Evolutionary conservation across 2,329 filamentous ascomycete species (phyloP), one percentile per base, ranked within the genome.

Genomic region (Stemphylium lycopersici): DNA sequence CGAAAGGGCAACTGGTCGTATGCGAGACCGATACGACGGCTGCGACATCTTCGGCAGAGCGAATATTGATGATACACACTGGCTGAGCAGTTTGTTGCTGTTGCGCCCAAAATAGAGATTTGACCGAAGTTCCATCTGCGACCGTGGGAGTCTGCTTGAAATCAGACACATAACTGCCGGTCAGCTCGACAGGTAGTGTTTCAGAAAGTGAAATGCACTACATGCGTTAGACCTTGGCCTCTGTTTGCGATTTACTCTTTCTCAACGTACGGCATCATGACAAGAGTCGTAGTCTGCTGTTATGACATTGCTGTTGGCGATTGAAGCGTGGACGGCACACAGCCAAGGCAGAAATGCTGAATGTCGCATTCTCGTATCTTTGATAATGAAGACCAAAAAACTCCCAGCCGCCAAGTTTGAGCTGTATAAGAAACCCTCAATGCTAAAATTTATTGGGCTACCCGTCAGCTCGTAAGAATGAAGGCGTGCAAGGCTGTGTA

Each of bases 1-100:
- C 65, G 20, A 68, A 55, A 74, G 58, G 60, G 15, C 49, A 52
- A 11, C 8, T 16, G 7, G 26, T 46, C 24, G 24, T 18, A 5
- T 16, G 40, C 2, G 42, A 40, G n/a, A 46, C n/a, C 1, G 24
- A 38, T 24, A 52, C 24, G 0, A 32, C 42, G 7, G 41, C 26
- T 24, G 40, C 42, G 15, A 52, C 5, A 15, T 52, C 41, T 15
- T 48, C 22, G 11, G 24, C 15, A 13, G 22, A 39, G n/a, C 6
- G 15, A 24, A 31, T 13, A 39, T 38, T 24, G 16, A 48, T 15
- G 8, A 48, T 22, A 38, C 45, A 48, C 12, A 12, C 36, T 31
- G 45, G 45, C 5, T 32, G 24, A n/a, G 26, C 15, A 6, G 34
- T 20, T 11, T 38, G 24, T 12, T 48, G 45, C 26, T 48, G 45